Percentiles rank a stretch among this genome's conserved stretches.
phyloP scores from a whole-genome alignment of 2,329 filamentous ascomycete species.

The Fusarium tjaetaba region DNA sequence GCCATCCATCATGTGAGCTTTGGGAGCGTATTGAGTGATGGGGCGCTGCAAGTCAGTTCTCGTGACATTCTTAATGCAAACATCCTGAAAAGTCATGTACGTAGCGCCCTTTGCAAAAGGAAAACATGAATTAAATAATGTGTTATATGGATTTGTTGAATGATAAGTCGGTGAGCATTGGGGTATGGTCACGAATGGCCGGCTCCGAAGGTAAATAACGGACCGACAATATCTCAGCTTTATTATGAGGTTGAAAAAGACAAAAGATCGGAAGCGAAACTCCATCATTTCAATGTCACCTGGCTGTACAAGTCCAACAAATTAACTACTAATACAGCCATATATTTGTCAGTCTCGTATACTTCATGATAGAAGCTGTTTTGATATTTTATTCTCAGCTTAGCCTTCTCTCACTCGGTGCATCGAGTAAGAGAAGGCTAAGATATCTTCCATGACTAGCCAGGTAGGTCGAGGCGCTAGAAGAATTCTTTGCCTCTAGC shows the following conservation, averaged over 20 bases:
- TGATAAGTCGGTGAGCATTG: slow-evolving; percentile 21
- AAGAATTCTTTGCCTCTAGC: slow-evolving; percentile 13
- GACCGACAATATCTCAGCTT: not conserved
- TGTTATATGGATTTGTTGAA: not conserved
- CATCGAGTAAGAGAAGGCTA: not conserved
- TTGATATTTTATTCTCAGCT: not conserved
- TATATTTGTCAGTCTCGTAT: not conserved
- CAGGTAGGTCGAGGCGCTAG: not conserved
- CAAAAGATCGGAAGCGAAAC: not conserved
- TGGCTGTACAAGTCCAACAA: not conserved
- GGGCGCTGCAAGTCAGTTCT: slow-evolving; percentile 7
- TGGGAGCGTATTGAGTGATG: not conserved
- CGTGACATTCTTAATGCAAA: slow-evolving; percentile 29
- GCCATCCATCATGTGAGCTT: not conserved
- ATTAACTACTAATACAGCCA: not conserved
- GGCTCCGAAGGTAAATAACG: slow-evolving; percentile 9
- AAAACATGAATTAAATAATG: not conserved
- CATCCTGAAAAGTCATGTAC: slow-evolving; percentile 5
- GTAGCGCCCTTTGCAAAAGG: not conserved
- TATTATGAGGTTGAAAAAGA: not conserved
- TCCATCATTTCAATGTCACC: not conserved
- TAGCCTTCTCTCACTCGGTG: not conserved
- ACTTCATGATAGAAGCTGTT: not conserved
- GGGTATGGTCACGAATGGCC: not conserved
- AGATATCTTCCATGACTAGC: slow-evolving; percentile 1